Conservation (phyloP, 345 rosid genomes). For the Capsella bursapastoris region DNA sequence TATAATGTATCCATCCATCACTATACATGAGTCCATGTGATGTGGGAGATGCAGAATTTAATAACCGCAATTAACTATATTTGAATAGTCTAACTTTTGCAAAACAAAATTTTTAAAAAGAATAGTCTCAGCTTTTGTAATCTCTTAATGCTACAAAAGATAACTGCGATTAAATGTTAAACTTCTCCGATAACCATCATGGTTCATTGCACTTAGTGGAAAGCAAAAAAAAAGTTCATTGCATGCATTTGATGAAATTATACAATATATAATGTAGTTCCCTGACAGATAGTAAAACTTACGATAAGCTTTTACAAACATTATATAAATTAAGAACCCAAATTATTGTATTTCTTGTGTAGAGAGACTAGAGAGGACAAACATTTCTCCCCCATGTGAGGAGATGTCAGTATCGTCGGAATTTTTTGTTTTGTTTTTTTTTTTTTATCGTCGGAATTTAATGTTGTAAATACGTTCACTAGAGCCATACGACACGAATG, state of each 20-base stretch:
- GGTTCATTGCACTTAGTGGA: slow-evolving; percentile 43
- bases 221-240: slow-evolving; percentile 31
- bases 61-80: background rate
- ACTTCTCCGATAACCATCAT: slow-evolving; percentile 21
- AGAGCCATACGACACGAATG: slow-evolving; percentile 32
- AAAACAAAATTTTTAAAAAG: background rate
- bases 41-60: background rate
- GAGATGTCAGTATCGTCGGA: slow-evolving; percentile 43
- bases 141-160: background rate
- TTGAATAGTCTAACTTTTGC: slow-evolving; percentile 21
- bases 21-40: slow-evolving; percentile 17
- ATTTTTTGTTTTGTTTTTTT: background rate
- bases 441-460: slow-evolving; percentile 26
- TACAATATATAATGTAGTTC: background rate
- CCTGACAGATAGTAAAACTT: slow-evolving; percentile 34
- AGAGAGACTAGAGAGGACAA: slow-evolving; percentile 33
- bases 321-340: slow-evolving; percentile 9
- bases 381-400: slow-evolving; percentile 50
- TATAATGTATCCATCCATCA: background rate
- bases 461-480: slow-evolving; percentile 23
- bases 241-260: slow-evolving; percentile 40
- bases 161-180: slow-evolving; percentile 7
- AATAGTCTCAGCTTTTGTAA: slow-evolving; percentile 14
- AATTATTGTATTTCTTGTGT: slow-evolving; percentile 5
- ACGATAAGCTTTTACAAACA: slow-evolving; percentile 35